Evolutionary conservation across 257 asterid species (phyloP).

Genomic region (Solanum stenotomum): DNA sequence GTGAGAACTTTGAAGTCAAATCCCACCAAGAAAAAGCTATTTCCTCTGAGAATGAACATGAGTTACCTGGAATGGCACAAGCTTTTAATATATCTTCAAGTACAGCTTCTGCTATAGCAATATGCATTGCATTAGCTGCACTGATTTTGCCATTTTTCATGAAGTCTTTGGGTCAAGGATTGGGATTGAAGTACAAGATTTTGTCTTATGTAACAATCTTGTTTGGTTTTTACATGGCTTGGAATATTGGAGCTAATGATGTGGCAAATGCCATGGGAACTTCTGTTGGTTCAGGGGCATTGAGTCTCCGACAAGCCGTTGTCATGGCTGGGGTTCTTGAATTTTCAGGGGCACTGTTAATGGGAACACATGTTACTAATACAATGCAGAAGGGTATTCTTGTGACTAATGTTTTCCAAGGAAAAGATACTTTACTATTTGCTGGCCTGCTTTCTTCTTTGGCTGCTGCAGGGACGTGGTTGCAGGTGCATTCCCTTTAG

Average conservation of each 20-base stretch:
- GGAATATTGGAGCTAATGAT: slow-evolving; percentile 97
- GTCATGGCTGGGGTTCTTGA: slow-evolving; percentile 78
- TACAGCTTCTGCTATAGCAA: slow-evolving; percentile 66
- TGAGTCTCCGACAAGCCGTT: slow-evolving; percentile 78
- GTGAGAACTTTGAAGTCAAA: slow-evolving; percentile 1
- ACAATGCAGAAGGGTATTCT: slow-evolving; percentile 99
- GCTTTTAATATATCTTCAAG: slow-evolving; percentile 63
- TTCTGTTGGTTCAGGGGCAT: slow-evolving; percentile 93
- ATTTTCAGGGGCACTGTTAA: slow-evolving; percentile 77
- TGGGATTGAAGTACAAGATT: slow-evolving; percentile 37
- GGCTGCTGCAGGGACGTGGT: slow-evolving; percentile 99
- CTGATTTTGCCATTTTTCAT: slow-evolving; percentile 61
- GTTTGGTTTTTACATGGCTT: slow-evolving; percentile 94
- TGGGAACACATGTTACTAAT: slow-evolving; percentile 91
- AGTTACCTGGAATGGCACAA: slow-evolving; percentile 65
- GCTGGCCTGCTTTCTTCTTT: slow-evolving; percentile 80
- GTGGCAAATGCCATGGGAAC: slow-evolving; percentile 99
- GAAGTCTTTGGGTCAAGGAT: slow-evolving; percentile 53
- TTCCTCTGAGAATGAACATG: slow-evolving; percentile 11
- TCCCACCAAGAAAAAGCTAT: slow-evolving; percentile 9
- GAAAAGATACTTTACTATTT: slow-evolving; percentile 77
- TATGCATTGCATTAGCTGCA: slow-evolving; percentile 74
- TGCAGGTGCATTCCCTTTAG: slow-evolving; percentile 46
- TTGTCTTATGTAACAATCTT: slow-evolving; percentile 63
- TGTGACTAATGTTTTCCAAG: slow-evolving; percentile 71